Conservation (phyloP, 306 rosid species). For the Luffa acutangula region DNA sequence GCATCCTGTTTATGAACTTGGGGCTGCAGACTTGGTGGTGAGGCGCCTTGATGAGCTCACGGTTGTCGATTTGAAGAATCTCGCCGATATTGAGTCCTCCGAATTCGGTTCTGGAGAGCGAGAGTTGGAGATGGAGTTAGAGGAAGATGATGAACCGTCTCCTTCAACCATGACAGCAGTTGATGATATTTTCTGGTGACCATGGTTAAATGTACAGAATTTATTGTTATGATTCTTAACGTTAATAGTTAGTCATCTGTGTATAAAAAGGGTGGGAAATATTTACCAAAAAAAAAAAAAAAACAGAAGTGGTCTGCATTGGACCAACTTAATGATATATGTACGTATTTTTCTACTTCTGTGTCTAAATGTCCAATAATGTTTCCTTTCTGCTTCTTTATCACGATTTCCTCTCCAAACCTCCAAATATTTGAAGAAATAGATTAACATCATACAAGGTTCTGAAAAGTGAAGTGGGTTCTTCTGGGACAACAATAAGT, state of each 20-base stretch:
- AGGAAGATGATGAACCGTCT: slow-evolving; percentile 35
- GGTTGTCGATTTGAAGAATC: slow-evolving; percentile 84
- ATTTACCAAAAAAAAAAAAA: background rate
- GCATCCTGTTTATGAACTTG: slow-evolving; percentile 90
- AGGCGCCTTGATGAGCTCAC: slow-evolving; percentile 73
- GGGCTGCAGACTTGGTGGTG: slow-evolving; percentile 88
- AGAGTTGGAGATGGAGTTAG: slow-evolving; percentile 61
- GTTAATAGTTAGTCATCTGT: slow-evolving; percentile 31
- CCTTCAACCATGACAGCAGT: slow-evolving; percentile 26
- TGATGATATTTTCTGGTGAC: slow-evolving; percentile 76
- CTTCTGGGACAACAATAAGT: background rate
- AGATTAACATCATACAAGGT: background rate
- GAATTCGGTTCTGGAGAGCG: slow-evolving; percentile 65
- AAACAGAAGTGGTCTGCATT: slow-evolving; percentile 42
- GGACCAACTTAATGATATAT: slow-evolving; percentile 33
- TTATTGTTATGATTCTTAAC: slow-evolving; percentile 51
- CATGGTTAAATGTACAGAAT: slow-evolving; percentile 43
- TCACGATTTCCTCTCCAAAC: too few relatives aligned
- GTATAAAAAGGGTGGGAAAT: slow-evolving; percentile 23
- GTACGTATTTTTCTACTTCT: slow-evolving; percentile 19
- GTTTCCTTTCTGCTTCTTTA: background rate
- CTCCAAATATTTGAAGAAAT: background rate
- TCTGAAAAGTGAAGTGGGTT: background rate
- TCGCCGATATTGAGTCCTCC: slow-evolving; percentile 59
- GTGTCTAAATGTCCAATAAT: background rate